phyloP scores from a whole-genome alignment of 257 asterid genomes.

The Fraxinus excelsior region DNA sequence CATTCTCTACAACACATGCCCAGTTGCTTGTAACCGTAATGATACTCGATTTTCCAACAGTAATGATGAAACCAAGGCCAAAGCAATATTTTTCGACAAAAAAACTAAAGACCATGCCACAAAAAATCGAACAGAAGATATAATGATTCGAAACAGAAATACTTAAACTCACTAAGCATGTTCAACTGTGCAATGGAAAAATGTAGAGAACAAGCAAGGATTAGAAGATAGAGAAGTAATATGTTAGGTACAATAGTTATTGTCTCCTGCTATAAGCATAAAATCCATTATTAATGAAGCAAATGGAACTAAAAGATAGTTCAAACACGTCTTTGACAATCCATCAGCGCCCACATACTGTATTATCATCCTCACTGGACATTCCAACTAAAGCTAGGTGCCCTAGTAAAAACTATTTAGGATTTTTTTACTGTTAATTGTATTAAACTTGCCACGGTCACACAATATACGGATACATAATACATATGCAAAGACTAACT shows the following conservation, averaged over 20 bases:
- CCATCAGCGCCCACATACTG: neutral
- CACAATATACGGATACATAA: neutral
- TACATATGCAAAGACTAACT: slow-evolving; percentile 13
- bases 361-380: neutral
- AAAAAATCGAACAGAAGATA: too few relatives aligned
- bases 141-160: too few relatives aligned
- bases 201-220: neutral
- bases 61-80: neutral
- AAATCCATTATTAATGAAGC: neutral
- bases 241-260: neutral
- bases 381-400: neutral
- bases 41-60: neutral
- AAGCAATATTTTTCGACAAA: too few relatives aligned
- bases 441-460: neutral
- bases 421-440: neutral
- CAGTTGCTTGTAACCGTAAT: neutral
- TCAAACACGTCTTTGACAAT: neutral
- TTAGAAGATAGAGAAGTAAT: neutral
- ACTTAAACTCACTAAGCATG: too few relatives aligned
- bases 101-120: neutral
- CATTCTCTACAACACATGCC: neutral
- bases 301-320: neutral
- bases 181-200: neutral
- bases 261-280: neutral
- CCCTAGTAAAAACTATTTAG: neutral